A percentile compares a stretch with the other conserved stretches of the same genome.
These are phyloP conservation scores for Pueraria montana DNA, from an alignment of 306 rosid genomes.

Conservation along the genomic window DNA sequence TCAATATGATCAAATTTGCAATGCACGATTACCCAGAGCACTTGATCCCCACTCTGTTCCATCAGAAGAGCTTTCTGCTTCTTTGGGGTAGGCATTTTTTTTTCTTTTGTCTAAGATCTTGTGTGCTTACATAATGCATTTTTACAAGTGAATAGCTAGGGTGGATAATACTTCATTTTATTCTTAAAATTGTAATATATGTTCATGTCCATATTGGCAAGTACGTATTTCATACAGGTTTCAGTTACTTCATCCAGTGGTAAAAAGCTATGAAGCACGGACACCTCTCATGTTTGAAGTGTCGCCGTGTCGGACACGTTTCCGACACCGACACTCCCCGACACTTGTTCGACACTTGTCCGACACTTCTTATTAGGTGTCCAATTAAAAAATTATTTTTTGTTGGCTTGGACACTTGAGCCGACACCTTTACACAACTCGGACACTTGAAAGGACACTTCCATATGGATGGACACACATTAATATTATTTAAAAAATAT, in stretches of 20 bases:
- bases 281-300: too few relatives aligned
- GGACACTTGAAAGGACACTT: too few relatives aligned
- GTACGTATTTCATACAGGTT: conserved; percentile 28
- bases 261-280: too few relatives aligned
- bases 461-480: too few relatives aligned
- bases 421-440: too few relatives aligned
- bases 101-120: conserved; percentile 29
- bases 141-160: conserved; percentile 25
- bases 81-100: conserved; percentile 80
- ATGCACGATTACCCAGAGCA: conserved; percentile 89
- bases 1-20: conserved; percentile 90
- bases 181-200: conserved; percentile 42
- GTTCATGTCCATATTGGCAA: background rate
- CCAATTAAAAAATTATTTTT: too few relatives aligned
- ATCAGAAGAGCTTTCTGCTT: conserved; percentile 92
- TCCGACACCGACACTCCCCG: too few relatives aligned
- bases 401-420: too few relatives aligned
- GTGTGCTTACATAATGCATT: background rate
- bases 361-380: too few relatives aligned
- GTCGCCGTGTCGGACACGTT: too few relatives aligned
- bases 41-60: conserved; percentile 96
- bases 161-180: background rate
- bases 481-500: too few relatives aligned
- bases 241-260: conserved; percentile 15
- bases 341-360: too few relatives aligned